These are phyloP conservation scores for Saccharum spontaneum DNA, from an alignment of 176 grass and related monocot species.

Conservation along the genomic window DNA sequence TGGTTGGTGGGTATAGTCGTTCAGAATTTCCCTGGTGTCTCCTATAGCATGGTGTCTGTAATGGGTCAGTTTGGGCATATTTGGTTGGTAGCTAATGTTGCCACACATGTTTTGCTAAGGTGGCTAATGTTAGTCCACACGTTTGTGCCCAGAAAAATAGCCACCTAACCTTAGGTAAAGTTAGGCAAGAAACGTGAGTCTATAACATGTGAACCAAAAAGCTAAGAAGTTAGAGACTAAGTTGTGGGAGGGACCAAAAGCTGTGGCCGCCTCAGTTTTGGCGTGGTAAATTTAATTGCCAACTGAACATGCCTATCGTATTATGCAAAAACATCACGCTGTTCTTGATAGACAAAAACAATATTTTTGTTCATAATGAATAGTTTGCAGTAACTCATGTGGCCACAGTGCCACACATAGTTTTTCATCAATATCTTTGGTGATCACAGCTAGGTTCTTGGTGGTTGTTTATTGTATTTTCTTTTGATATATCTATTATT, in stretches of 20 bases:
- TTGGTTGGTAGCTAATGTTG: neutral
- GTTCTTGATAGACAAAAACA: neutral
- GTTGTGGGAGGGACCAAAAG: too few species aligned
- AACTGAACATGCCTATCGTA: too few species aligned
- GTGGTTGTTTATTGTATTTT: constrained; percentile 13
- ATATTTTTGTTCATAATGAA: neutral
- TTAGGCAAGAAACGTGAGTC: too few species aligned
- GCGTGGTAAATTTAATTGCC: too few species aligned
- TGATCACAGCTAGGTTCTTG: neutral
- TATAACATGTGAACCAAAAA: too few species aligned
- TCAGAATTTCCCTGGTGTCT: neutral
- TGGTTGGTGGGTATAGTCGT: neutral
- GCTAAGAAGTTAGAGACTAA: too few species aligned
- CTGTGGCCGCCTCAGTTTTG: too few species aligned
- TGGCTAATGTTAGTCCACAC: too few species aligned
- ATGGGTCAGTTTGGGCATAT: neutral
- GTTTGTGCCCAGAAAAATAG: too few species aligned
- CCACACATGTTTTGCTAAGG: neutral
- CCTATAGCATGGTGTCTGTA: neutral
- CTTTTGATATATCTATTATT: constrained; percentile 28
- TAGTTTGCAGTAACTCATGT: neutral
- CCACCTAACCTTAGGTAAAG: too few species aligned
- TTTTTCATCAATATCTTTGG: neutral
- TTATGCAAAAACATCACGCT: neutral
- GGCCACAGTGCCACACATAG: neutral